These are phyloP conservation scores for Ogataea nakhonphanomensis DNA, from an alignment of 805 yeast genomes.

Conservation along the genomic window DNA sequence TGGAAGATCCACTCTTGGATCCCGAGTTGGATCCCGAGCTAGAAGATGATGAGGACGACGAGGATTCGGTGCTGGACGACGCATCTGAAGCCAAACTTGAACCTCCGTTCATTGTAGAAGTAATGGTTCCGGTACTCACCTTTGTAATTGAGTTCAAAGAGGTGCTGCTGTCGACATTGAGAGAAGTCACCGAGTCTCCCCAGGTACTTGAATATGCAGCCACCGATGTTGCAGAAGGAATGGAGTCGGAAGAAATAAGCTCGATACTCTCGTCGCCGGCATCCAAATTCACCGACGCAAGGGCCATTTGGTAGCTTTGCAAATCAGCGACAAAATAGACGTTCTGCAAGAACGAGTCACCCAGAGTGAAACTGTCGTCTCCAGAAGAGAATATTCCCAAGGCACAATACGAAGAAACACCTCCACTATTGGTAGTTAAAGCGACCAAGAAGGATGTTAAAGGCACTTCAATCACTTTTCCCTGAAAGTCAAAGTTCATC, in stretches of 20 bases:
- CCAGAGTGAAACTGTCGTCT: slow-evolving; percentile 40
- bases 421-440: slow-evolving; percentile 16
- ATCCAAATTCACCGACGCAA: slow-evolving; percentile 44
- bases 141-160: slow-evolving; percentile 5
- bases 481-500: slow-evolving; percentile 54
- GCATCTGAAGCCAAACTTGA: background rate
- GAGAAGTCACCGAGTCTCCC: slow-evolving; percentile 18
- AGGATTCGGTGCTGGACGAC: slow-evolving; percentile 1
- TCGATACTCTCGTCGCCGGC: slow-evolving; percentile 41
- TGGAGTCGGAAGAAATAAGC: slow-evolving; percentile 36
- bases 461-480: slow-evolving; percentile 52
- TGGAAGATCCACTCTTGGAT: background rate
- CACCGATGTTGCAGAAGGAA: slow-evolving; percentile 54
- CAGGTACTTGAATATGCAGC: slow-evolving; percentile 44
- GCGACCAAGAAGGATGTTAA: slow-evolving; percentile 28
- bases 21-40: slow-evolving; percentile 7
- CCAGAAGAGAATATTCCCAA: slow-evolving; percentile 38
- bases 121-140: background rate
- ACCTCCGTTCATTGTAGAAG: background rate
- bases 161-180: slow-evolving; percentile 4
- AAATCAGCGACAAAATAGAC: slow-evolving; percentile 56
- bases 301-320: slow-evolving; percentile 39
- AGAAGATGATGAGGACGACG: slow-evolving; percentile 8
- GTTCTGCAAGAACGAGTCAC: slow-evolving; percentile 50
- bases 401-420: slow-evolving; percentile 38